A percentile compares a stretch with the other conserved stretches of the same genome.
Conservation (phyloP, 2,329 filamentous ascomycete genomes). For the Colletotrichum sp. region DNA sequence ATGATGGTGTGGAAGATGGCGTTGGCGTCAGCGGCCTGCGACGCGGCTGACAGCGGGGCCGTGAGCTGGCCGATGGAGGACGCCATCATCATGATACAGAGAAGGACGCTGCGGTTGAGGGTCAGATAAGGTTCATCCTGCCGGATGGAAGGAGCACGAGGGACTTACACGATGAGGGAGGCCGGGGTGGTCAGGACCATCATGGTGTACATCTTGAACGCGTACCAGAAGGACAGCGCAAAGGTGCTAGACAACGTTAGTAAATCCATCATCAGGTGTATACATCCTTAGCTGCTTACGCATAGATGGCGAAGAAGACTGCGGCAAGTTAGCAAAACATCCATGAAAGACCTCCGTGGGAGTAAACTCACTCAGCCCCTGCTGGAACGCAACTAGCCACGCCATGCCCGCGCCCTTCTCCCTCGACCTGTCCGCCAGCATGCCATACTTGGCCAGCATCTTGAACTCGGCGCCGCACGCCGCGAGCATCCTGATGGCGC, state of each 20-base stretch:
- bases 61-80: constrained; percentile 35
- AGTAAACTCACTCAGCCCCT: constrained; percentile 26
- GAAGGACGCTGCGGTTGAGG: constrained; percentile 17
- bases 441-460: constrained; percentile 37
- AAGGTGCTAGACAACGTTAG: constrained; percentile 19
- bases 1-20: constrained; percentile 45
- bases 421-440: constrained; percentile 39
- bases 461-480: constrained; percentile 44
- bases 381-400: constrained; percentile 28
- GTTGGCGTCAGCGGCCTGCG: constrained; percentile 39
- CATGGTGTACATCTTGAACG: constrained; percentile 23
- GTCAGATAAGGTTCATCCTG: background rate
- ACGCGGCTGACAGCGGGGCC: constrained; percentile 37
- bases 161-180: constrained; percentile 26
- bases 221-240: constrained; percentile 26
- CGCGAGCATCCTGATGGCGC: constrained; percentile 46
- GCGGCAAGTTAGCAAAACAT: background rate
- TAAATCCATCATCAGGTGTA: background rate
- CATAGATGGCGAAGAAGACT: constrained; percentile 25
- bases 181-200: constrained; percentile 22
- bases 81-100: constrained; percentile 31
- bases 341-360: background rate
- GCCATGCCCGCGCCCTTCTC: constrained; percentile 30
- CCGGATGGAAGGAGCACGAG: background rate
- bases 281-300: background rate